Evolutionary conservation across 1,139 yeast species (phyloP), one percentile per base, ranked within the genome.

Genomic region (Nakaseomyces nivariensis): DNA sequence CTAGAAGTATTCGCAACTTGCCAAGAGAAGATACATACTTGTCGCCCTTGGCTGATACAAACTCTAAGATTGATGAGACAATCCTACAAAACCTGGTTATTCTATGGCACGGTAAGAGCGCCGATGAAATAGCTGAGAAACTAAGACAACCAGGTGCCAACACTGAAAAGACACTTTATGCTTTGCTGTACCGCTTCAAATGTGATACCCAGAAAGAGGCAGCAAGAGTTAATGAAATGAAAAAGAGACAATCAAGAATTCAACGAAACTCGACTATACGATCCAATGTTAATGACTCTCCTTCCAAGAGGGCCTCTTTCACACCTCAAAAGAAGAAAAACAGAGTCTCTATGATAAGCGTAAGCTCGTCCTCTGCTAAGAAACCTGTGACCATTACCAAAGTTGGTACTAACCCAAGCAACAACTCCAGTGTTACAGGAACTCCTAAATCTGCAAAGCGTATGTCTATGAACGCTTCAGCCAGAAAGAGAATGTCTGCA

Each of bases 81-180:
- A 83, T 85, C 48, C 66, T 85, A 56, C 78, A 81, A 48, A 84
- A 84, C 63, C 72, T 85, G 58, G 77, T 83, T 43, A 84, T 84
- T 37, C 71, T 85, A 57, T 85, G 90, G 88, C 85, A 82, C 62
- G 87, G 85, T 49, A 72, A 85, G 60, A 73, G 81, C 11, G 73
- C 77, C 56, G 67, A 72, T 33, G 82, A 80, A 51, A 82, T 84
- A 13, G 68, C 78, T 33, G 66, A 68, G 37, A 77, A 79, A 58
- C 69, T 84, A 47, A 73, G 78, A 56, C 75, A 70, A 50, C 71
- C 72, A 38, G 86, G 83, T 32, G 74, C 80, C 27, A 82, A 80
- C 56, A 78, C 88, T 3, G 92, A 85, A 64, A 85, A 84, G 68
- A 82, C 87, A 41, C 81, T 85, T 60, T 85, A 85, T 59, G 85